A percentile compares a stretch with the other conserved stretches of the same genome.
Evolutionary conservation across 805 yeast genomes (phyloP).

Genomic region (Novakomyces olei): DNA sequence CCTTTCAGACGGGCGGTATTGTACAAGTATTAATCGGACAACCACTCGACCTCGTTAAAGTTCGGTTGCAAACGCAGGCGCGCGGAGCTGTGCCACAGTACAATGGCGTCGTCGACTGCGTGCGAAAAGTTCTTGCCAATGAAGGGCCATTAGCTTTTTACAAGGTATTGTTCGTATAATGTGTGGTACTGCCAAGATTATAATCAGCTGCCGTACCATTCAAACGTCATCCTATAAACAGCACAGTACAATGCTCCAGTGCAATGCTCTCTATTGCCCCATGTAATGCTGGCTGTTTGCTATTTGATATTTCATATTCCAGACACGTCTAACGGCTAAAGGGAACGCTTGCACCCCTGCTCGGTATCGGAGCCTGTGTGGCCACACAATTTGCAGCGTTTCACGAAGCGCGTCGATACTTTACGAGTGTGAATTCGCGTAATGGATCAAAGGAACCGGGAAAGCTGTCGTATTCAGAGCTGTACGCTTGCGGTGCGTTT

Average conservation of each 20-base stretch:
- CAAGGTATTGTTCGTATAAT: too few relatives aligned
- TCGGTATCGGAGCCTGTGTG: constrained; percentile 34
- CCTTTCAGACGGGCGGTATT: constrained; percentile 78
- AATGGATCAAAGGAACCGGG: constrained; percentile 15
- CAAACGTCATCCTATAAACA: too few relatives aligned
- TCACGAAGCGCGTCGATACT: constrained; percentile 64
- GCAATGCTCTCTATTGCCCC: too few relatives aligned
- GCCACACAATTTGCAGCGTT: constrained; percentile 91
- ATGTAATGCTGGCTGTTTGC: too few relatives aligned
- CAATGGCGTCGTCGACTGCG: constrained; percentile 52
- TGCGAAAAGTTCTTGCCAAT: constrained; percentile 41
- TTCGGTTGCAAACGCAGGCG: constrained; percentile 61
- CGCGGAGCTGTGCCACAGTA: too few relatives aligned
- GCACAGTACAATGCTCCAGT: too few relatives aligned
- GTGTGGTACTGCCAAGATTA: too few relatives aligned
- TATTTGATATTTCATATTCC: too few relatives aligned
- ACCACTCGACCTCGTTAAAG: constrained; percentile 41
- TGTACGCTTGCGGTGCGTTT: constrained; percentile 66
- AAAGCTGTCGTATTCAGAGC: constrained; percentile 37
- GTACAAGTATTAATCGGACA: constrained; percentile 92
- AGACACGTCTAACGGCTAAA: too few relatives aligned
- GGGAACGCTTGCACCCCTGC: constrained; percentile 79
- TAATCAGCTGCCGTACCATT: too few relatives aligned
- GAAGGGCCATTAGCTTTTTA: constrained; percentile 83
- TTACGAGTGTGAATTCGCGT: too few relatives aligned